Base-by-base conservation (phyloP, 306 rosid genomes). In the Oxytropis ochrocephala region DNA sequence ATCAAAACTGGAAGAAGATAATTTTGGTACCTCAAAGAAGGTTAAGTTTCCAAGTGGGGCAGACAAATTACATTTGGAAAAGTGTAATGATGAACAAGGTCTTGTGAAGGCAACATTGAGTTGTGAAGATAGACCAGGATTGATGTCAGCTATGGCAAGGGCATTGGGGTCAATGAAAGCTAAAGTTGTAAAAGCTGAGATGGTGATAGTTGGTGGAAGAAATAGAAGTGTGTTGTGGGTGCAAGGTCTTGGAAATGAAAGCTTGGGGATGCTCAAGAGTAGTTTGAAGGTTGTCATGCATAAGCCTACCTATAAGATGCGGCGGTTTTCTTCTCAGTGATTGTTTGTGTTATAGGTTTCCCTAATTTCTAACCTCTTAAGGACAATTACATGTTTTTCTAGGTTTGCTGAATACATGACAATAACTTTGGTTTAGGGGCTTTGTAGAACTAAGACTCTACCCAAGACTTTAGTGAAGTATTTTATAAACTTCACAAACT, bases 191-290 rank as follows among this genome's bases (percentile, higher is more conserved):
- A 83, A 49, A 79, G 87, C 85, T 74, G 95, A 86, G 80, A 82
- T 85, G 83, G 87, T 79, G 74, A 85, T 78, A 0, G 79, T 85
- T 11, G 89, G 87, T 32, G 86, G 89, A 51, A 84, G 95, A 73
- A 79, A 72, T 59, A 91, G 75, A 65, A 55, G 33, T 74, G 81
- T 81, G 68, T 29, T 86, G 61, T 88, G 88, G 92, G 64, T 88
- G 11, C 70, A 75, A 54, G 85, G 85, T n/a, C 39, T 63, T 80
- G 86, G 80, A 60, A 82, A 64, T 38, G 88, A 80, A 60, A 75
- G 79, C 24, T 8, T 73, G 7, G 77, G 43, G 11, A 57, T 52
- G 61, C 88, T 91, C 0, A 85, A 76, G 83, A 86, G 83, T 66
- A 75, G 79, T 33, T 75, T 88, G 44, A 78, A 78, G 70, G 74